phyloP scores from a whole-genome alignment of 1,284 basidiomycete species.

The Pseudozyma pruni region DNA sequence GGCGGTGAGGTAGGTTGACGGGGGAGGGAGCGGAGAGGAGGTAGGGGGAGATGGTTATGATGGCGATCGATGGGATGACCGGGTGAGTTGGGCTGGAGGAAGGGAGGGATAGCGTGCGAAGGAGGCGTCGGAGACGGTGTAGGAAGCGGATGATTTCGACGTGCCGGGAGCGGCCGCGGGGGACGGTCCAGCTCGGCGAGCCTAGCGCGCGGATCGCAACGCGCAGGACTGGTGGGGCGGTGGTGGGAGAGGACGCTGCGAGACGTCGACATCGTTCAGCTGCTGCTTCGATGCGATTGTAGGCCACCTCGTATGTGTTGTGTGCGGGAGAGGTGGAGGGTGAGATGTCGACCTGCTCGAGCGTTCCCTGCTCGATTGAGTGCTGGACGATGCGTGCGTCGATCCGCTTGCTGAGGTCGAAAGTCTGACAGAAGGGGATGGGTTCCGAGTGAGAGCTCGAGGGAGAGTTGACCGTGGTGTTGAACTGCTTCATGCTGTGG shows the following conservation, averaged over 20 bases:
- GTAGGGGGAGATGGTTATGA: slow-evolving; percentile 44
- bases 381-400: slow-evolving; percentile 40
- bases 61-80: slow-evolving; percentile 51
- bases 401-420: slow-evolving; percentile 75
- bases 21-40: slow-evolving; percentile 8
- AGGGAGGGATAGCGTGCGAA: slow-evolving; percentile 44
- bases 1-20: slow-evolving; percentile 35
- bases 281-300: slow-evolving; percentile 28
- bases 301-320: slow-evolving; percentile 33
- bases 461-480: slow-evolving; percentile 82
- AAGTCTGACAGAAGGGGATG: slow-evolving; percentile 75
- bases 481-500: slow-evolving; percentile 87
- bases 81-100: background rate
- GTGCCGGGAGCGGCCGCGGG: slow-evolving; percentile 11
- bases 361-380: slow-evolving; percentile 19
- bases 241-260: background rate
- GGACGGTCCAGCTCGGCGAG: slow-evolving; percentile 46
- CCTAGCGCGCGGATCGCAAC: slow-evolving; percentile 56
- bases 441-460: slow-evolving; percentile 16
- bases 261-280: slow-evolving; percentile 22
- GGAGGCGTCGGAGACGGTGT: slow-evolving; percentile 43
- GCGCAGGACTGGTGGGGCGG: slow-evolving; percentile 49
- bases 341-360: slow-evolving; percentile 33
- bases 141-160: slow-evolving; percentile 51
- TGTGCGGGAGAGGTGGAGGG: background rate